A percentile compares a stretch with the other conserved stretches of the same genome.
phyloP scores from a whole-genome alignment of 176 grass and related monocot species.

The Themeda triandra region DNA sequence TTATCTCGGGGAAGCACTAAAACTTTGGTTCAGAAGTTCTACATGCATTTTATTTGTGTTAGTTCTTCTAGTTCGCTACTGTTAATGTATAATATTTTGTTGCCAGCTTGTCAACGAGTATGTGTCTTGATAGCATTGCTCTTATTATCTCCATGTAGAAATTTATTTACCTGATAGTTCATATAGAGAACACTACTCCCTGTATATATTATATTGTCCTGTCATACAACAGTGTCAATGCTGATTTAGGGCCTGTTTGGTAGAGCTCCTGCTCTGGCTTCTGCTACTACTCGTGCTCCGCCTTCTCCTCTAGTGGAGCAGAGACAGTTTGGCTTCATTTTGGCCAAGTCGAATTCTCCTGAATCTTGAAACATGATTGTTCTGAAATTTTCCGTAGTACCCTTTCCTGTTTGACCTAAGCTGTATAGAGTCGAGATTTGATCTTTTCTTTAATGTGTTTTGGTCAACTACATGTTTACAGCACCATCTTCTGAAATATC shows the following conservation, averaged over 20 bases:
- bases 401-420: background rate
- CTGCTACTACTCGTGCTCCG: background rate
- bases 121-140: slow-evolving; percentile 2
- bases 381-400: background rate
- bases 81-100: background rate
- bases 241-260: background rate
- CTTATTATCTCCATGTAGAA: background rate
- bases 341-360: background rate
- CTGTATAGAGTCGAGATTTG: background rate
- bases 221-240: background rate
- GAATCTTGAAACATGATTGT: background rate
- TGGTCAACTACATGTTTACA: background rate
- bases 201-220: background rate
- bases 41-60: background rate
- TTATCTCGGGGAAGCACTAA: background rate
- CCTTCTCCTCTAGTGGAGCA: background rate
- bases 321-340: background rate
- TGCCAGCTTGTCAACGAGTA: background rate
- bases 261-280: background rate
- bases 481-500: background rate
- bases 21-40: background rate
- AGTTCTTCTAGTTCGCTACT: background rate
- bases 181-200: background rate
- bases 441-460: slow-evolving; percentile 10
- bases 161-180: background rate